A percentile compares a stretch with the other conserved stretches of the same genome.
phyloP scores from a whole-genome alignment of 139 green algal species.

The Zygnema circumcarinatum region DNA sequence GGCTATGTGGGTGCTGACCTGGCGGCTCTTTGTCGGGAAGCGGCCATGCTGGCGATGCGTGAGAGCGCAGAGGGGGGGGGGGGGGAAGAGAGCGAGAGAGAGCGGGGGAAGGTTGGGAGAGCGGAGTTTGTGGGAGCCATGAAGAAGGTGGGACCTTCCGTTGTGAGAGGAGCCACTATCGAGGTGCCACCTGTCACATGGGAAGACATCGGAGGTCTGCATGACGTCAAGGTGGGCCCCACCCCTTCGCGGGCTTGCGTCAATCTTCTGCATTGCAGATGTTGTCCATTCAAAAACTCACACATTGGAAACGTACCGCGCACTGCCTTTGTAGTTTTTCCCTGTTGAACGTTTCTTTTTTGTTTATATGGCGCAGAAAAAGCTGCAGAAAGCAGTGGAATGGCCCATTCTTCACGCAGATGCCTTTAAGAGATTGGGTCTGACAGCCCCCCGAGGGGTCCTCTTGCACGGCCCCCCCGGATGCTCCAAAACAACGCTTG shows the following conservation, averaged over 20 bases:
- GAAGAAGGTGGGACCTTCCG: conserved; percentile 43
- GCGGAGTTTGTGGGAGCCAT: conserved; percentile 45
- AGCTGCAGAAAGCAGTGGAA: conserved; percentile 54
- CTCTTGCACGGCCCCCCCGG: conserved; percentile 63
- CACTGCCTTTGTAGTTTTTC: too few species aligned
- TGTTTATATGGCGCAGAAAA: too few species aligned
- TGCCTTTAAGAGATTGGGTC: conserved; percentile 54
- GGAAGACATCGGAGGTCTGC: conserved; percentile 60
- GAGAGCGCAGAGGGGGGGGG: not conserved
- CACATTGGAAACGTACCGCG: too few species aligned
- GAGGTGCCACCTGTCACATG: conserved; percentile 54
- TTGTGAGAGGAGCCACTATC: conserved; percentile 33
- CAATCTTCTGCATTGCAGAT: too few species aligned
- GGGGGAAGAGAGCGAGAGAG: not conserved
- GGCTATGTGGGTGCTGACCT: conserved; percentile 64
- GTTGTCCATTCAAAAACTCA: too few species aligned
- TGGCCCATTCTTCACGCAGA: conserved; percentile 60
- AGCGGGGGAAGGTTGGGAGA: conserved; percentile 27
- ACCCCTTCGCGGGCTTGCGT: conserved; percentile 18
- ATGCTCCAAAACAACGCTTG: conserved; percentile 64
- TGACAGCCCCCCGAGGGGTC: conserved; percentile 53
- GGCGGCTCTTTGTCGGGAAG: conserved; percentile 71
- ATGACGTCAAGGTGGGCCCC: conserved; percentile 58
- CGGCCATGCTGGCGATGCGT: conserved; percentile 79
- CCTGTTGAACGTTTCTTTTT: too few species aligned